phyloP scores from a whole-genome alignment of 306 rosid genomes.

The Cucurbita argyrosperma region DNA sequence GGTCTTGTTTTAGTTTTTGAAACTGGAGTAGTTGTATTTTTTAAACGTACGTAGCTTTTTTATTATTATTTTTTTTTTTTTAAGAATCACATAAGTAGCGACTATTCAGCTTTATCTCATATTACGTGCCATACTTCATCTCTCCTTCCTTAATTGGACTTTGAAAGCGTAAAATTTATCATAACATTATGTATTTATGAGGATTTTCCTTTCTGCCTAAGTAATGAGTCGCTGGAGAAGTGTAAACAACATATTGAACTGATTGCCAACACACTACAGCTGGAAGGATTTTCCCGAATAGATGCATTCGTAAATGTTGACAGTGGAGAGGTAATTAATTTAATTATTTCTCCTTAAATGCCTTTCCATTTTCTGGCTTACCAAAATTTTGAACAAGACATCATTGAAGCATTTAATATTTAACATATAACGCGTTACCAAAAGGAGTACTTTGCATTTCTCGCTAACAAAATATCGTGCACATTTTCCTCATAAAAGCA shows the following conservation, averaged over 20 bases:
- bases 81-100: background rate
- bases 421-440: background rate
- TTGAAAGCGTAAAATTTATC: background rate
- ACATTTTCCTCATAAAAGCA: background rate
- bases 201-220: constrained; percentile 7
- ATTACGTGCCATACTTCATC: background rate
- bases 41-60: background rate
- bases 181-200: constrained; percentile 3
- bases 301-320: constrained; percentile 88
- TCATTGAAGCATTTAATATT: background rate
- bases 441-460: background rate
- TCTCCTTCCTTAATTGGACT: background rate
- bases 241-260: constrained; percentile 61
- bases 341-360: background rate
- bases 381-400: background rate
- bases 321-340: constrained; percentile 55
- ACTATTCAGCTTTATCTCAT: background rate
- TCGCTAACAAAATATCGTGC: background rate
- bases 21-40: background rate
- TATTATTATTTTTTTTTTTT: too few relatives aligned
- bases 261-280: constrained; percentile 61
- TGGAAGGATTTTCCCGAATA: constrained; percentile 89
- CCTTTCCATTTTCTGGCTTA: background rate
- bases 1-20: background rate
- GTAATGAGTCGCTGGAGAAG: constrained; percentile 51